phyloP scores from a whole-genome alignment of 1,284 basidiomycete genomes.

The Taiwanofungus camphoratus region DNA sequence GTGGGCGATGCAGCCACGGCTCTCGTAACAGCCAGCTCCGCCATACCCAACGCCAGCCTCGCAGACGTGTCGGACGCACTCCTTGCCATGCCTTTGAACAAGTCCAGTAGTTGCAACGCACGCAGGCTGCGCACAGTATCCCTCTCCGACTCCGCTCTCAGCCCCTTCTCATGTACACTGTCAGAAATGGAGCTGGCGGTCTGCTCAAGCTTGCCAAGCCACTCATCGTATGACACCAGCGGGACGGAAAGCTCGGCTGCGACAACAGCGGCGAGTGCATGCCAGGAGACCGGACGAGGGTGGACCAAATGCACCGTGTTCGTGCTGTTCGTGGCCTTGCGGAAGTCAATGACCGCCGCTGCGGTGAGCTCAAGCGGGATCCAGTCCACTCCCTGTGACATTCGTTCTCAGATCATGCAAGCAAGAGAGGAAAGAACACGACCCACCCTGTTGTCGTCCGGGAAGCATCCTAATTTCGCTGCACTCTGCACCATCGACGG shows the following conservation, averaged over 20 bases:
- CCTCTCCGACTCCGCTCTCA: background rate
- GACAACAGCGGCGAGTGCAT: conserved; percentile 13
- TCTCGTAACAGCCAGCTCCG: background rate
- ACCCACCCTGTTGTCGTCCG: conserved; percentile 19
- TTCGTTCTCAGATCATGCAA: background rate
- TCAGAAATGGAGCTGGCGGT: background rate
- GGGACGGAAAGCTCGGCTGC: conserved; percentile 17
- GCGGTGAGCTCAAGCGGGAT: conserved; percentile 21
- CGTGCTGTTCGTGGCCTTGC: conserved; percentile 10
- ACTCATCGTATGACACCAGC: conserved; percentile 22
- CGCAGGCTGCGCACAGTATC: background rate
- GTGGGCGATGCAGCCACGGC: conserved; percentile 3
- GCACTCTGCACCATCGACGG: conserved; percentile 35
- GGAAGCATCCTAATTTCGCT: conserved; percentile 23
- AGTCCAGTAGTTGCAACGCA: conserved; percentile 1
- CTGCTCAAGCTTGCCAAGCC: conserved; percentile 12
- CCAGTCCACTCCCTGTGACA: conserved; percentile 19
- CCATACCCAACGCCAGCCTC: conserved; percentile 1
- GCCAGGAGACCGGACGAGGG: conserved; percentile 23
- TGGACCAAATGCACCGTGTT: conserved; percentile 24
- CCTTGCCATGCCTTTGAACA: background rate
- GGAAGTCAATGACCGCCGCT: conserved; percentile 20
- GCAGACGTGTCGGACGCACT: background rate
- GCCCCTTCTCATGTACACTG: too few species aligned
- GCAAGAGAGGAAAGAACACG: background rate